phyloP scores from a whole-genome alignment of 1,284 basidiomycete species.

The Pterulicium gracile region DNA sequence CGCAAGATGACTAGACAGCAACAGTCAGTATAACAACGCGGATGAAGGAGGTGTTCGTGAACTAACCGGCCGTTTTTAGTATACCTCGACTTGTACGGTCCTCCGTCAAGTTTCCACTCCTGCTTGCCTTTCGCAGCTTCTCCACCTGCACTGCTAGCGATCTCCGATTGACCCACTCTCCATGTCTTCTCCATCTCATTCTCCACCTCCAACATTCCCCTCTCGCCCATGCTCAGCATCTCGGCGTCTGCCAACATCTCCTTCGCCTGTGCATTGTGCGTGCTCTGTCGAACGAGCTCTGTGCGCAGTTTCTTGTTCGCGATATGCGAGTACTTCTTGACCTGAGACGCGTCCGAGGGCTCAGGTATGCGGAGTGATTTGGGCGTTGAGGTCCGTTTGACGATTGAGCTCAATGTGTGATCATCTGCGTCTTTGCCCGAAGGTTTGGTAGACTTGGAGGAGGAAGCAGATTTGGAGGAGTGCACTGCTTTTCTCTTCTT shows the following conservation, averaged over 20 bases:
- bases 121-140: conserved; percentile 68
- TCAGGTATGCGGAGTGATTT: conserved; percentile 39
- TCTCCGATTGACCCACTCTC: conserved; percentile 78
- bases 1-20: conserved; percentile 58
- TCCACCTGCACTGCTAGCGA: conserved; percentile 57
- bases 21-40: background rate
- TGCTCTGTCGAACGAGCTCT: conserved; percentile 51
- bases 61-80: conserved; percentile 83
- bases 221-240: conserved; percentile 44
- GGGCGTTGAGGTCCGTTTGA: conserved; percentile 42
- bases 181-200: conserved; percentile 82
- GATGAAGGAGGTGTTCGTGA: conserved; percentile 7
- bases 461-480: conserved; percentile 12
- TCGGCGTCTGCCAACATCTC: conserved; percentile 53
- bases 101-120: conserved; percentile 82
- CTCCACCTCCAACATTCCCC: conserved; percentile 65
- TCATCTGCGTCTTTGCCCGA: conserved; percentile 27
- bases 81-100: conserved; percentile 76
- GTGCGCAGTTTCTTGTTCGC: conserved; percentile 68
- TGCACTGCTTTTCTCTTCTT: conserved; percentile 25
- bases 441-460: conserved; percentile 16
- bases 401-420: conserved; percentile 49
- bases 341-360: conserved; percentile 15
- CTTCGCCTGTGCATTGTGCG: conserved; percentile 45
- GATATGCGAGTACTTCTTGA: conserved; percentile 49